Base-by-base conservation (phyloP, 768 basidiomycete species). In the Lactifluus piperatus region DNA sequence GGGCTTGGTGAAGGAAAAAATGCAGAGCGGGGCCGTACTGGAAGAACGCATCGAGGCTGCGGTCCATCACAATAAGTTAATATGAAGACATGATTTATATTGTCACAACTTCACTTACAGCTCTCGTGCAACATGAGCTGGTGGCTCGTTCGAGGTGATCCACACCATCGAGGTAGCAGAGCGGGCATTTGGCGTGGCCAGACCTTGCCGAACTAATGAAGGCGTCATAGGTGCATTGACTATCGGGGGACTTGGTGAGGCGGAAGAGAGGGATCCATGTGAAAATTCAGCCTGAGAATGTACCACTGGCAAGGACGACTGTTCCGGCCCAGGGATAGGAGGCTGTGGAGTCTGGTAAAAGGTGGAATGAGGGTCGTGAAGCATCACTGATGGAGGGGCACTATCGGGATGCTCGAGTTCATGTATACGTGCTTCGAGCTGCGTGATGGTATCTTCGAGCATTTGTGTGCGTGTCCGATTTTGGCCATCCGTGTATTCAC, bases 401-500 rank as follows among this genome's bases (percentile, higher is more conserved):
- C 37, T 39, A 9, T 51, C 46, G 7, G 63, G 63, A 24, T 62
- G 51, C 66, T 67, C 66, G 9, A 66, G 57, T 30, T 67, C 66
- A 1, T 64, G 41, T 48, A 86, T 69, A 41, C 84, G 76, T 39
- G 81, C 76, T 68, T 78, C 78, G 52, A 86, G 70, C 29, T 80
- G 74, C 1, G 76, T 72, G 29, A 85, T 73, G 2, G 79, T 79
- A 34, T 85, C 84, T 67, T 84, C 82, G 27, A 86, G 68, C 18
- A 75, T 75, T 65, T 82, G 74, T 3, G 81, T 84, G 57, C 83
- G 73, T 26, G 84, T 79, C 59, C 82, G 77, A 53, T 75, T 76
- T 48, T 77, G 79, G 4, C 81, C 81, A 64, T 86, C 85, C 5
- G 80, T 74, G 68, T 85, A 86, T 70, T 86, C 84, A 68, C 85